phyloP scores from a whole-genome alignment of 306 rosid species.

The Trifolium fragiferum region DNA sequence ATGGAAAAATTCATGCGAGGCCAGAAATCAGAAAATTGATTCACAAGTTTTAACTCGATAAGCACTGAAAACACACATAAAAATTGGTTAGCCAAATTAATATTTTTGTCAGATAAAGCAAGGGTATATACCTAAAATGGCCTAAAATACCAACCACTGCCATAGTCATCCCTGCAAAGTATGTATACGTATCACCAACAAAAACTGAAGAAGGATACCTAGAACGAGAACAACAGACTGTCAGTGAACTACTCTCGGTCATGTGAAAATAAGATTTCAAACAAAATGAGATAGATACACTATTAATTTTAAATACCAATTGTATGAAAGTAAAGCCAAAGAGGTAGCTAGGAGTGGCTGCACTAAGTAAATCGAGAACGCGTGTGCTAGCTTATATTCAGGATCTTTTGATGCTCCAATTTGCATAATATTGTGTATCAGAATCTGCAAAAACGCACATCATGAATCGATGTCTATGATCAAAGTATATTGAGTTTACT shows the following conservation, averaged over 20 bases:
- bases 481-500: constrained; percentile 19
- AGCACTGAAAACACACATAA: constrained; percentile 21
- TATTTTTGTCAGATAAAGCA: constrained; percentile 8
- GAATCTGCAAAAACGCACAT: constrained; percentile 61
- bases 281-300: constrained; percentile 11
- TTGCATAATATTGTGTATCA: constrained; percentile 84
- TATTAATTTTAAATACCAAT: constrained; percentile 59
- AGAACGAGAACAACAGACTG: constrained; percentile 41
- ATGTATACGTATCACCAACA: constrained; percentile 96
- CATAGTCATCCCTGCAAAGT: constrained; percentile 99
- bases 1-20: constrained; percentile 6
- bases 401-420: constrained; percentile 75
- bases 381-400: constrained; percentile 85
- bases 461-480: constrained; percentile 34
- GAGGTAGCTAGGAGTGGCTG: constrained; percentile 90
- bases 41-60: constrained; percentile 14
- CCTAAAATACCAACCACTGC: constrained; percentile 95
- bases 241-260: constrained; percentile 31
- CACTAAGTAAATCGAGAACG: constrained; percentile 77
- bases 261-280: constrained; percentile 30
- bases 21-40: not conserved
- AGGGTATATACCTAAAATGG: constrained; percentile 79
- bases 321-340: constrained; percentile 70
- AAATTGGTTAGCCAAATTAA: constrained; percentile 8
- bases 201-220: constrained; percentile 98